These are phyloP conservation scores for Megacollybia marginata DNA, from an alignment of 768 basidiomycete species.

Conservation along the genomic window DNA sequence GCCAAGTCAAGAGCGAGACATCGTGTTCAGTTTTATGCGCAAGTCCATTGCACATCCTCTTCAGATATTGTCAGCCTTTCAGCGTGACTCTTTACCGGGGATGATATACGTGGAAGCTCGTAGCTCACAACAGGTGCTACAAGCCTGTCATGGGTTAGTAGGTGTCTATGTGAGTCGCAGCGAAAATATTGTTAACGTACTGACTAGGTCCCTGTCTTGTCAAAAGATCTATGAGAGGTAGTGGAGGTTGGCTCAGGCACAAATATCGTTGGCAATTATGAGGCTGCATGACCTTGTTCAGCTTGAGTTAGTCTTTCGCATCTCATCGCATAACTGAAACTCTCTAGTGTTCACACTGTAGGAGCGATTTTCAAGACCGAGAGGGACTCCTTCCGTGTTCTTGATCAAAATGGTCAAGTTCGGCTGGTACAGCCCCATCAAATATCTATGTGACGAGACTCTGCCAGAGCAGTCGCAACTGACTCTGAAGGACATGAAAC, in stretches of 20 bases:
- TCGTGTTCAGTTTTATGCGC: conserved; percentile 91
- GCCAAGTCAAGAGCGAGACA: conserved; percentile 88
- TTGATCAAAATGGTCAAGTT: conserved; percentile 90
- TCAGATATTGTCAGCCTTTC: conserved; percentile 88
- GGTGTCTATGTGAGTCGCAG: conserved; percentile 85
- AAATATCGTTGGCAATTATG: conserved; percentile 87
- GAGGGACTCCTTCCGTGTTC: conserved; percentile 88
- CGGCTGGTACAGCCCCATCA: conserved; percentile 90
- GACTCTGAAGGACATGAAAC: conserved; percentile 88
- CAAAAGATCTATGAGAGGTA: conserved; percentile 93
- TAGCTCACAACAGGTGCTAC: conserved; percentile 75
- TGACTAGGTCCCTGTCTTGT: conserved; percentile 89
- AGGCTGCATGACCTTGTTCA: conserved; percentile 95
- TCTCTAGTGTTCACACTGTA: conserved; percentile 74
- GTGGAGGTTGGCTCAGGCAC: conserved; percentile 94
- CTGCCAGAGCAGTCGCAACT: conserved; percentile 75
- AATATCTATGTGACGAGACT: conserved; percentile 85
- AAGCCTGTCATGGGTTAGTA: conserved; percentile 84
- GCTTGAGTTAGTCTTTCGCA: conserved; percentile 68
- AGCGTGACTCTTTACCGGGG: conserved; percentile 89
- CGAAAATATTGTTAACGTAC: conserved; percentile 11
- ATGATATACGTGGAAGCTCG: conserved; percentile 97
- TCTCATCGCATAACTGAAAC: conserved; percentile 4
- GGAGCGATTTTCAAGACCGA: conserved; percentile 98
- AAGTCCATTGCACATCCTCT: conserved; percentile 81